Conservation (phyloP, 306 rosid genomes). For the Cucumis sativus region DNA sequence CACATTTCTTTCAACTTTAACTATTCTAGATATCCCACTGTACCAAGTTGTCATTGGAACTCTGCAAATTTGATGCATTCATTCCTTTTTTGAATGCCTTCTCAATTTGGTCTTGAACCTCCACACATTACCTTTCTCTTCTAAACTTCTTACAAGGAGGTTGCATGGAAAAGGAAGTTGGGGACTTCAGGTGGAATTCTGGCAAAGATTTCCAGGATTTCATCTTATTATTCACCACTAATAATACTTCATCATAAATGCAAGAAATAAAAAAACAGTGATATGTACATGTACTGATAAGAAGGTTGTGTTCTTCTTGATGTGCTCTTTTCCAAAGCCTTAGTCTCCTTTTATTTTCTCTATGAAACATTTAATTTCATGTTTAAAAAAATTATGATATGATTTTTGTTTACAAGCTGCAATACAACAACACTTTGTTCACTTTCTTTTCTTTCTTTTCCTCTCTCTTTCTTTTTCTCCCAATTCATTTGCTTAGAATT, state of each 20-base stretch:
- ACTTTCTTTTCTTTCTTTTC: not conserved
- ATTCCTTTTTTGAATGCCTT: not conserved
- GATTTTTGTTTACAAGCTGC: not conserved
- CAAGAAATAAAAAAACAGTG: too few species aligned
- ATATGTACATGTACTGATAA: too few species aligned
- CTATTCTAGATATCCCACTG: not conserved
- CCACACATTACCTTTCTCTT: not conserved
- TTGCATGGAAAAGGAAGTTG: not conserved
- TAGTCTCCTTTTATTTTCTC: too few species aligned
- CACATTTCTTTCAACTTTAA: not conserved
- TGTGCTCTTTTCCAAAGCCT: too few species aligned
- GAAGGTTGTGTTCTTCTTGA: too few species aligned
- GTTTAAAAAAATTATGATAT: not conserved
- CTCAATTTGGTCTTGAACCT: not conserved
- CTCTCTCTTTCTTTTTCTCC: not conserved
- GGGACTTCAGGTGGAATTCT: not conserved
- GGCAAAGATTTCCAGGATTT: not conserved
- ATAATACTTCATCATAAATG: too few species aligned
- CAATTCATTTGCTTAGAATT: not conserved
- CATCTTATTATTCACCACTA: not conserved
- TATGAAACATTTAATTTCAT: too few species aligned
- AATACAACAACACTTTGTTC: not conserved
- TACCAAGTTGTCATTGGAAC: not conserved
- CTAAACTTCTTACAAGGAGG: not conserved
- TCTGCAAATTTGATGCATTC: not conserved